phyloP scores from a whole-genome alignment of 2,329 filamentous ascomycete species.

The Paraphoma sp. region DNA sequence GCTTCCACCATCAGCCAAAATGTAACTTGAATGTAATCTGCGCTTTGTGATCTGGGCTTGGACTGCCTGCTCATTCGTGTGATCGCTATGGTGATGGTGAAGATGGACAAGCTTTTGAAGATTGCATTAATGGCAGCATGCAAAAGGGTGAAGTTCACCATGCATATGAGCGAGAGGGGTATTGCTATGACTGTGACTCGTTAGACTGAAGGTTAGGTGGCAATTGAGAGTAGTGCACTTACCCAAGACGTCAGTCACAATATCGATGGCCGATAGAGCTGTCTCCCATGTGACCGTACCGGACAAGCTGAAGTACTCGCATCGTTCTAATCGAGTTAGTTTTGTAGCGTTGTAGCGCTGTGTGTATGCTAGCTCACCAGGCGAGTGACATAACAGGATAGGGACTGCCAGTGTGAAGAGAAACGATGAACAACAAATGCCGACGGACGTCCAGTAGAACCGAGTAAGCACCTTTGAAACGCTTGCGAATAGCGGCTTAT shows the following conservation, averaged over 20 bases:
- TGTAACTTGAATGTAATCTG: slow-evolving; percentile 5
- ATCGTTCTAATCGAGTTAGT: background rate
- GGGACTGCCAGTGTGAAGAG: background rate
- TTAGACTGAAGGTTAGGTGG: background rate
- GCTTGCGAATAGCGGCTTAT: slow-evolving; percentile 21
- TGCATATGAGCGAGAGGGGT: slow-evolving; percentile 14
- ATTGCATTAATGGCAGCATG: slow-evolving; percentile 14
- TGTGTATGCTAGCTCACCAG: background rate
- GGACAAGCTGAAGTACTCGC: background rate
- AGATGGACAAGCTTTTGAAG: slow-evolving; percentile 21
- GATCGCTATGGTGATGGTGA: slow-evolving; percentile 10
- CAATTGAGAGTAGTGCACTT: background rate
- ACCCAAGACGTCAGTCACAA: background rate
- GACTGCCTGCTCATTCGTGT: slow-evolving; percentile 12
- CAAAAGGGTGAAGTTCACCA: slow-evolving; percentile 17
- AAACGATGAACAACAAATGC: background rate
- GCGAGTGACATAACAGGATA: background rate
- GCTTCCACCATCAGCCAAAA: slow-evolving; percentile 23
- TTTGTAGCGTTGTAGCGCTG: background rate
- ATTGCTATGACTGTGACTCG: background rate
- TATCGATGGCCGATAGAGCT: background rate
- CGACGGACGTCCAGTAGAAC: background rate
- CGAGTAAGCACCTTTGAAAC: background rate
- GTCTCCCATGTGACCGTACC: background rate
- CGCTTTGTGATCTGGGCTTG: background rate